A percentile compares a stretch with the other conserved stretches of the same genome.
phyloP scores from a whole-genome alignment of 345 rosid genomes.

The Gossypium stocksii region DNA sequence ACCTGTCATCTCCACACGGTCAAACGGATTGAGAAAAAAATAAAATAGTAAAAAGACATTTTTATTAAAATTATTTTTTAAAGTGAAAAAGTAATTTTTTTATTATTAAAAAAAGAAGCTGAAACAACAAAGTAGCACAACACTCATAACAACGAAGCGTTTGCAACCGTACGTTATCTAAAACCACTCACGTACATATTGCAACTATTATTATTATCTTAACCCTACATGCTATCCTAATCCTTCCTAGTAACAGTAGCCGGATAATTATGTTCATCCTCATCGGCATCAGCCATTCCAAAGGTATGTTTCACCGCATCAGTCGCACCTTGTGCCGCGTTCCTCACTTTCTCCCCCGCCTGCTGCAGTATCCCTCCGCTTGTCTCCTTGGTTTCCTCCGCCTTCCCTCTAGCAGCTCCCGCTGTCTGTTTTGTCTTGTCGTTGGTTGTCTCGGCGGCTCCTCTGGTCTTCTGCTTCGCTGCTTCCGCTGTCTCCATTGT shows the following conservation, averaged over 20 bases:
- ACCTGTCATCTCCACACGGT: too few relatives aligned
- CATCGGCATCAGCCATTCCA: conserved; percentile 40
- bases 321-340: conserved; percentile 51
- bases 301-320: conserved; percentile 55
- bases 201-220: not conserved
- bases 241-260: not conserved
- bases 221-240: not conserved
- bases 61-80: too few relatives aligned
- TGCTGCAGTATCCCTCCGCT: conserved; percentile 40
- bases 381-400: conserved; percentile 41
- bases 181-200: not conserved
- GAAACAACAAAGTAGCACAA: too few relatives aligned
- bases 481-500: conserved; percentile 24
- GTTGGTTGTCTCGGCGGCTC: conserved; percentile 19
- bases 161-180: too few relatives aligned
- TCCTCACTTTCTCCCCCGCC: conserved; percentile 59
- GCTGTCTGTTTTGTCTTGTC: not conserved
- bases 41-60: too few relatives aligned
- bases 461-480: conserved; percentile 25
- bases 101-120: too few relatives aligned
- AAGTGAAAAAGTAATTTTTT: too few relatives aligned
- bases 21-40: too few relatives aligned
- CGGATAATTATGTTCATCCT: conserved; percentile 10
- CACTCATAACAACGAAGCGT: too few relatives aligned
- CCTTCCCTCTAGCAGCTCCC: conserved; percentile 32